These are phyloP conservation scores for Colletotrichum sp. DNA, from an alignment of 2,329 filamentous ascomycete genomes.

Conservation along the genomic window DNA sequence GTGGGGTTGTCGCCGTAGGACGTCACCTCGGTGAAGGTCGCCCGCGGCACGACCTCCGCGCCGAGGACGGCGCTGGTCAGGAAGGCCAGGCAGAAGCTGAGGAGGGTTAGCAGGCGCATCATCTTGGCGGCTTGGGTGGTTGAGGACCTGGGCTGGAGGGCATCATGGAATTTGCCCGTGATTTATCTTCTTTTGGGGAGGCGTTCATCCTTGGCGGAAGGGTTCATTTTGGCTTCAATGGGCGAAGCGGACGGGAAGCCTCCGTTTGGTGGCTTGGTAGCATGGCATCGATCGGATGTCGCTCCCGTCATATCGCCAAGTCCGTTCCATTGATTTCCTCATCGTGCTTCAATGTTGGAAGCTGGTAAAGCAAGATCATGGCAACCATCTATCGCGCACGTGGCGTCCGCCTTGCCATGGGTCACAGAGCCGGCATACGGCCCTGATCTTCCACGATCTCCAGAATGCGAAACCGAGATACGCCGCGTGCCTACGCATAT, in stretches of 20 bases:
- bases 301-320: not conserved
- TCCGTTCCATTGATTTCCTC: not conserved
- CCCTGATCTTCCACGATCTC: not conserved
- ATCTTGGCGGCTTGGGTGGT: not conserved
- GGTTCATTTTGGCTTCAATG: not conserved
- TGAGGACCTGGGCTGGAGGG: not conserved
- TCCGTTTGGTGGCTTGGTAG: not conserved
- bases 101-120: not conserved
- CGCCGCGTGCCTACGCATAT: not conserved
- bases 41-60: conserved; percentile 19
- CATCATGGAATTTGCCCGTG: not conserved
- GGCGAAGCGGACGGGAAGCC: not conserved
- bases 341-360: not conserved
- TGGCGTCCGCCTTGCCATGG: not conserved
- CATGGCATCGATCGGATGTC: not conserved
- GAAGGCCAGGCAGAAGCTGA: not conserved
- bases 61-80: not conserved
- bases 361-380: not conserved
- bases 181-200: not conserved
- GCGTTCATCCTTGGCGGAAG: not conserved
- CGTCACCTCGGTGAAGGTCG: conserved; percentile 21
- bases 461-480: not conserved
- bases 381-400: not conserved
- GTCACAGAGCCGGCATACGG: not conserved
- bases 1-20: conserved; percentile 20